Evolutionary conservation across 306 rosid genomes (phyloP), one percentile per base, ranked within the genome.

Genomic region (Crataegus laevigata): DNA sequence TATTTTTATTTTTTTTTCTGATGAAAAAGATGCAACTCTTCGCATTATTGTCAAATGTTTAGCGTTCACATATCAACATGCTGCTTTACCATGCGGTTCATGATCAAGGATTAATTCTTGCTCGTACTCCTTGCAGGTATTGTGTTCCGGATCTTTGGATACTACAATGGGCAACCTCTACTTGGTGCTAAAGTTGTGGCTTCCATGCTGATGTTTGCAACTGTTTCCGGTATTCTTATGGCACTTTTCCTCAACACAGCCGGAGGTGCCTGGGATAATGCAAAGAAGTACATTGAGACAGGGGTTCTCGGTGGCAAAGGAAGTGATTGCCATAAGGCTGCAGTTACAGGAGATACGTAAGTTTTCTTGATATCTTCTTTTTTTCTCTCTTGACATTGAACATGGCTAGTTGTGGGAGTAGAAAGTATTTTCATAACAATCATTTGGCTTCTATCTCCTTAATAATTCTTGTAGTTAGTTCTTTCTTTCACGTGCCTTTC

Each of bases 251-350:
- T 94, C 81, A 94, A 92, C 89, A 94, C 99, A 51, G 86, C 96
- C 34, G 97, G 99, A 43, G 99, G 99, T 78, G 99, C 99, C 34
- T 94, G 97, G 99, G 99, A 94, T 87, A 94, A 94, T 62, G 99
- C 99, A 54, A 92, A 94, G 87, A 94, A 94, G 81, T 94, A 94
- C 84, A 94, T 94, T 21, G 99, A 94, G 83, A 94, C 96, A 0
- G 99, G 99, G 70, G 97, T 86, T 74, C 97, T 92, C 13, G 97
- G 99, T 79, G 99, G 99, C 80, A 94, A 94, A 83, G 97, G 99
- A 78, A 94, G 99, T 71, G 97, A 94, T 8, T 85, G 90, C 81
- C 99, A 94, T 76, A 94, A 94, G 87, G 99, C 99, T 52, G 99
- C 97, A 11, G 30, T 94, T 54, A 94, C 97, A 0, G 99, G 99